Evolutionary conservation across 2,329 filamentous ascomycete species (phyloP).

Genomic region (Sarocladiaceae sp.): DNA sequence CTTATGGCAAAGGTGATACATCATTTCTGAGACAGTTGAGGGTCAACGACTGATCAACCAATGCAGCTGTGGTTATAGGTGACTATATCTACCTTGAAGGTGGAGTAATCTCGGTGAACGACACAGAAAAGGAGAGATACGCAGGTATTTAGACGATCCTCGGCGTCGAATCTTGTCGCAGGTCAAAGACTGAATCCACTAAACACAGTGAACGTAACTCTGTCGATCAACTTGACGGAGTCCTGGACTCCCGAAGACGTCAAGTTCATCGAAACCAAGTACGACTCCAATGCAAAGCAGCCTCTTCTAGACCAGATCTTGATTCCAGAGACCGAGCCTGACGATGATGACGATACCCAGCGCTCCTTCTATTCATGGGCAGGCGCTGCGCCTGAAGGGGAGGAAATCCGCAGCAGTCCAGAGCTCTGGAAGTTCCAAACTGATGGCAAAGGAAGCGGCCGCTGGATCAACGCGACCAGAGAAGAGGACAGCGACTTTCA

Average conservation of each 20-base stretch:
- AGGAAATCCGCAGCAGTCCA: neutral
- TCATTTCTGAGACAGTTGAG: neutral
- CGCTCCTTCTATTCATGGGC: constrained; percentile 30
- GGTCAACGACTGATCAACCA: neutral
- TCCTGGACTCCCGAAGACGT: constrained; percentile 31
- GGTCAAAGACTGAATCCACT: constrained; percentile 11
- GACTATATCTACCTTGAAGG: constrained; percentile 35
- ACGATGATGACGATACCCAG: constrained; percentile 23
- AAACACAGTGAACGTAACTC: constrained; percentile 25
- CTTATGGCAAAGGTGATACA: neutral
- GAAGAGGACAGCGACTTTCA: constrained; percentile 27
- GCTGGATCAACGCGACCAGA: constrained; percentile 24
- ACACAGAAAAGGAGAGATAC: neutral
- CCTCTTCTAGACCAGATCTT: constrained; percentile 24
- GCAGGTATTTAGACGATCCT: constrained; percentile 17
- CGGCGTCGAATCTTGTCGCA: constrained; percentile 14
- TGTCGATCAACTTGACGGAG: constrained; percentile 27
- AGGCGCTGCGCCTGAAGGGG: neutral
- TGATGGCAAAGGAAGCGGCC: constrained; percentile 26
- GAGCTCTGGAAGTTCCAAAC: constrained; percentile 26
- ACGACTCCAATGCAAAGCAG: constrained; percentile 11
- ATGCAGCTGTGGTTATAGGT: constrained; percentile 27
- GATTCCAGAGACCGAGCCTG: no score
- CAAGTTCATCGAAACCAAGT: constrained; percentile 15
- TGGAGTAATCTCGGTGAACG: constrained; percentile 23